A percentile compares a stretch with the other conserved stretches of the same genome.
Conservation (phyloP, 1,139 yeast genomes). For the Blastobotrys raffinosifermentans region DNA sequence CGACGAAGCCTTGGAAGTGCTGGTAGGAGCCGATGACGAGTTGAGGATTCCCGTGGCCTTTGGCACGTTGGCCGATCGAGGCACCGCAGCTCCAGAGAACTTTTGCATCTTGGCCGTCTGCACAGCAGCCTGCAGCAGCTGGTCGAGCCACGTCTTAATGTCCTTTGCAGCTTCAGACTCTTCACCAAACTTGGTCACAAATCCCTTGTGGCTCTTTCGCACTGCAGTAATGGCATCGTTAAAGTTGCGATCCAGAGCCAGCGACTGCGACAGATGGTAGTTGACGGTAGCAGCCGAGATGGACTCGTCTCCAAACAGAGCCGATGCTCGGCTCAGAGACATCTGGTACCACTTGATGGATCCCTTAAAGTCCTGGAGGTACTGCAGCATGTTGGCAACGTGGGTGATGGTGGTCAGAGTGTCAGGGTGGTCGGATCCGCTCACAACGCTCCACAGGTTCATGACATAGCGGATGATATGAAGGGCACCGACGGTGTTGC, state of each 20-base stretch:
- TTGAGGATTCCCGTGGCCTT: not conserved
- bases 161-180: constrained; percentile 59
- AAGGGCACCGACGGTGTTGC: constrained; percentile 56
- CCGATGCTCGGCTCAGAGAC: constrained; percentile 43
- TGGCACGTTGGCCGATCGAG: not conserved
- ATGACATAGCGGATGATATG: constrained; percentile 58
- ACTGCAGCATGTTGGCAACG: constrained; percentile 56
- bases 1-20: not conserved
- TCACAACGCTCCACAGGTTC: constrained; percentile 48
- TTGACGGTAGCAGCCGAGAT: constrained; percentile 54
- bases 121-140: constrained; percentile 37
- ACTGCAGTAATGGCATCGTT: constrained; percentile 52
- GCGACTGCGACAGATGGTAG: constrained; percentile 63
- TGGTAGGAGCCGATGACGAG: not conserved
- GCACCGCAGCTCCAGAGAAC: constrained; percentile 11
- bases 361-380: constrained; percentile 42
- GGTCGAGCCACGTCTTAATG: constrained; percentile 55
- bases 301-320: constrained; percentile 51
- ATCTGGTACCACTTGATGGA: constrained; percentile 47
- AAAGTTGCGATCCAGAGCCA: constrained; percentile 48
- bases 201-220: constrained; percentile 47
- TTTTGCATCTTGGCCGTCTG: constrained; percentile 21
- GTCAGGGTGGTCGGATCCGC: constrained; percentile 62
- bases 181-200: constrained; percentile 54
- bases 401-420: constrained; percentile 59